Evolutionary conservation across 169 alveolate genomes (phyloP).

Genomic region (Fabrea salina): DNA sequence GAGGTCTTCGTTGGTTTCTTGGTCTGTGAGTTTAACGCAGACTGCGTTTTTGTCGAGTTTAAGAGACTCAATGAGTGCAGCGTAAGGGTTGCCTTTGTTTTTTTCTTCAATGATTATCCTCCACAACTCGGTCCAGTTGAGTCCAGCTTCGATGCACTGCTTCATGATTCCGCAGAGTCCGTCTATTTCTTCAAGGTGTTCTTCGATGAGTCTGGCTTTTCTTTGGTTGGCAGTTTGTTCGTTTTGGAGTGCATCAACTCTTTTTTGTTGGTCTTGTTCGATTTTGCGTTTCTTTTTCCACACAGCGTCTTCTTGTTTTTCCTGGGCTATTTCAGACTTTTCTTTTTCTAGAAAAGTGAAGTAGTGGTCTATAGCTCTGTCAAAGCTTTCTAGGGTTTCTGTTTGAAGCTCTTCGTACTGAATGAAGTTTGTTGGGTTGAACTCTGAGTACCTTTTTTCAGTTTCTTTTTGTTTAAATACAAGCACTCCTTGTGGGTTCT

Average conservation of each 20-base stretch:
- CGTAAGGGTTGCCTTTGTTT: slow-evolving; percentile 51
- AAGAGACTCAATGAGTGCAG: slow-evolving; percentile 40
- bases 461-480: neutral
- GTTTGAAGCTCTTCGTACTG: neutral
- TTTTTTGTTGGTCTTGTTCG: slow-evolving; percentile 46
- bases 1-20: slow-evolving; percentile 29
- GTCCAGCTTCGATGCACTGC: slow-evolving; percentile 39
- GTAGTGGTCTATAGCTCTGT: slow-evolving; percentile 4
- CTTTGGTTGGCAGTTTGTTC: slow-evolving; percentile 42
- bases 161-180: slow-evolving; percentile 47
- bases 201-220: slow-evolving; percentile 47
- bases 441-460: neutral
- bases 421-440: neutral
- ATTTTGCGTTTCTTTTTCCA: slow-evolving; percentile 48
- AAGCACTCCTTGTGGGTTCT: slow-evolving; percentile 33
- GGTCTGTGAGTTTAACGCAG: slow-evolving; percentile 31
- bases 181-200: slow-evolving; percentile 37
- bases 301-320: slow-evolving; percentile 2
- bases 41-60: slow-evolving; percentile 45
- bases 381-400: slow-evolving; percentile 4
- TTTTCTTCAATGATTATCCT: slow-evolving; percentile 63
- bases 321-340: neutral
- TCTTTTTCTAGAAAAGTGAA: neutral
- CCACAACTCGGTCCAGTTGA: slow-evolving; percentile 46
- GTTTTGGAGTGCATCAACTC: slow-evolving; percentile 44